These are phyloP conservation scores for Kickxella alabastrina DNA, from an alignment of 192 early-diverging fungal genomes.

Conservation along the genomic window DNA sequence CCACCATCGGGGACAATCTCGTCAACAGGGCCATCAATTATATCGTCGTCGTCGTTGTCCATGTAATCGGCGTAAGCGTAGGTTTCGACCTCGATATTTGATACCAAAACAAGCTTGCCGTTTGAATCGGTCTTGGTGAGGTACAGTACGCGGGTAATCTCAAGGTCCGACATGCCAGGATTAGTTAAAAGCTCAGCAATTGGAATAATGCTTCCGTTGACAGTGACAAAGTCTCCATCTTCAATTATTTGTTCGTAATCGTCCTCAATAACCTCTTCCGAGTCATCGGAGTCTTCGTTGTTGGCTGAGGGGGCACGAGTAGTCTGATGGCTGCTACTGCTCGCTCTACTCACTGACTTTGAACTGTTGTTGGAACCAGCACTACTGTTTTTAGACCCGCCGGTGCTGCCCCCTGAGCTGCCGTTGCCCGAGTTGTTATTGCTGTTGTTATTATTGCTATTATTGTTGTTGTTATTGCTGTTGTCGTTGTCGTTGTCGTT, in stretches of 20 bases:
- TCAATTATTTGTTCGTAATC: slow-evolving; percentile 1
- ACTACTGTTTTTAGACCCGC: background rate
- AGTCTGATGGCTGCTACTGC: too few relatives aligned
- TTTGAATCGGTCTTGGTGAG: slow-evolving; percentile 1
- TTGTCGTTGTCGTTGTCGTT: background rate
- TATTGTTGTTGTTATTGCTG: background rate
- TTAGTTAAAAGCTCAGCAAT: slow-evolving; percentile 3
- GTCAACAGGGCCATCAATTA: too few relatives aligned
- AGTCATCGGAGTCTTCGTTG: too few relatives aligned
- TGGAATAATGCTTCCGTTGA: background rate
- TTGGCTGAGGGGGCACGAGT: too few relatives aligned
- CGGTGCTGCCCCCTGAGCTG: background rate
- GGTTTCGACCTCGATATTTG: slow-evolving; percentile 2
- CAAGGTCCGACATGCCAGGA: background rate
- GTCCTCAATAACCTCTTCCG: too few relatives aligned
- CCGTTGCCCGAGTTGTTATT: background rate
- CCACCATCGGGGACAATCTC: background rate
- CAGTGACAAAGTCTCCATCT: background rate
- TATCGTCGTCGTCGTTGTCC: background rate
- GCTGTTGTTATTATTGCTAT: background rate
- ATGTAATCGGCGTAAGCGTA: slow-evolving; percentile 6
- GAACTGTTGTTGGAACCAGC: background rate
- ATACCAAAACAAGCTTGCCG: slow-evolving; percentile 5
- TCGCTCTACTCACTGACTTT: too few relatives aligned
- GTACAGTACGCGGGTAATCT: slow-evolving; percentile 2